These are phyloP conservation scores for Rachicladosporium sp. DNA, from an alignment of 2,329 filamentous ascomycete genomes.

Conservation along the genomic window DNA sequence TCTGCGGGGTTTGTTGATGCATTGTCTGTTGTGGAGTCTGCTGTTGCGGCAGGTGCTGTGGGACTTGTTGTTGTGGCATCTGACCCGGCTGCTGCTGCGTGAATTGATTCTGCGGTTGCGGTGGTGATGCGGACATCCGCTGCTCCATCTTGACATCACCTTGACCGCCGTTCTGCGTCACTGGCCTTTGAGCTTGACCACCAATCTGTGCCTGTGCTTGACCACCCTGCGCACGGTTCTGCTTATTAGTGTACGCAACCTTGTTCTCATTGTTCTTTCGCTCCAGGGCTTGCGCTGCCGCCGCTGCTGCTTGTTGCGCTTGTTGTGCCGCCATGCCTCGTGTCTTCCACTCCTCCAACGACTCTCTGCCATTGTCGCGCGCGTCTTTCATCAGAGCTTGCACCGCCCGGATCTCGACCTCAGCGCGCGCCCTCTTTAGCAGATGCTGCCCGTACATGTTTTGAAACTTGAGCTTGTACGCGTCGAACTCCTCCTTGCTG, in stretches of 20 bases:
- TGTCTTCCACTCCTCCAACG: constrained; percentile 1
- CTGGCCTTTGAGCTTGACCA: too few relatives aligned
- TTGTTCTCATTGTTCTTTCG: constrained; percentile 6
- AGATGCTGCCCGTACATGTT: constrained; percentile 2
- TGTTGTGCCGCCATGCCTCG: constrained; percentile 1
- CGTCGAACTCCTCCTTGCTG: constrained; percentile 6
- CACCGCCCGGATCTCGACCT: constrained; percentile 1
- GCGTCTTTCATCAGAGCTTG: constrained; percentile 2
- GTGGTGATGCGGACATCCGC: constrained; percentile 3
- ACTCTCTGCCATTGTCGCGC: constrained; percentile 1
- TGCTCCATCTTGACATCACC: constrained; percentile 9
- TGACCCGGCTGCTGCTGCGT: neutral
- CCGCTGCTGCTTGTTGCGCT: neutral
- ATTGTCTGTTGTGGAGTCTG: constrained; percentile 3
- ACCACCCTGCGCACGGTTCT: constrained; percentile 4
- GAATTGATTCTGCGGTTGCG: constrained; percentile 4
- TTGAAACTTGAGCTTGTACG: constrained; percentile 6
- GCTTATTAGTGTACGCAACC: constrained; percentile 3
- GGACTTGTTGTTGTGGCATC: constrained; percentile 3
- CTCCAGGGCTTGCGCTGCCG: constrained; percentile 2
- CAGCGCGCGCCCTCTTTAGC: constrained; percentile 4
- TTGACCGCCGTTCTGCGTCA: constrained; percentile 3
- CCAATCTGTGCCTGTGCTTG: constrained; percentile 3
- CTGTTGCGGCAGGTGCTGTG: constrained; percentile 4
- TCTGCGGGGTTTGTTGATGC: constrained; percentile 7